Percentiles rank a stretch among this genome's conserved stretches.
phyloP scores from a whole-genome alignment of 78 protist genomes.

The Emiliania huxleyi region DNA sequence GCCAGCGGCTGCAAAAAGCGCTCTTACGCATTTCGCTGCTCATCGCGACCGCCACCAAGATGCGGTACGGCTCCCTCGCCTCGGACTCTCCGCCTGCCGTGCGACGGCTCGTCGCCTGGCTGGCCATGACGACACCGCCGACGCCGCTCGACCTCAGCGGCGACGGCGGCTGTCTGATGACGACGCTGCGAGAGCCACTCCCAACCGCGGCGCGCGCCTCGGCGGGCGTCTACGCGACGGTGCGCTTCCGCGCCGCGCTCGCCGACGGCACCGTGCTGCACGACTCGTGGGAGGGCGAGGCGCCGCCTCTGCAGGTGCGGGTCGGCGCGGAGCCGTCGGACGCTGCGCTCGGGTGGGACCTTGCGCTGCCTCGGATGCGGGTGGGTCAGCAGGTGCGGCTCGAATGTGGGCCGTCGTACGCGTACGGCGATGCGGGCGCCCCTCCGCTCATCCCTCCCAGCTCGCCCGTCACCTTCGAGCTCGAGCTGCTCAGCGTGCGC shows the following conservation, averaged over 20 bases:
- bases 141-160: not conserved
- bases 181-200: not conserved
- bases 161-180: not conserved
- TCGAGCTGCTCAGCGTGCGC: not conserved
- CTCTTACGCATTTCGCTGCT: too few relatives aligned
- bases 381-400: not conserved
- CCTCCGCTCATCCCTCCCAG: not conserved
- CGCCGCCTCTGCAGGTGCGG: not conserved
- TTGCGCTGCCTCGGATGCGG: not conserved
- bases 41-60: too few relatives aligned
- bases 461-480: not conserved
- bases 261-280: not conserved
- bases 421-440: not conserved
- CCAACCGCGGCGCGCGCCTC: not conserved
- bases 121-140: not conserved
- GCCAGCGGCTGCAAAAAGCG: too few relatives aligned
- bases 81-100: too few relatives aligned
- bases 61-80: too few relatives aligned
- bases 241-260: not conserved
- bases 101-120: too few relatives aligned
- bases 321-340: not conserved
- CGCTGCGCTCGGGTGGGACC: not conserved
- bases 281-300: not conserved
- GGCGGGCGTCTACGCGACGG: not conserved
- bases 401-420: not conserved